Percentiles rank a stretch among this genome's conserved stretches.
Evolutionary conservation across 2,329 filamentous ascomycete species (phyloP).

Genomic region (Aspergillus brunneoviolaceus): DNA sequence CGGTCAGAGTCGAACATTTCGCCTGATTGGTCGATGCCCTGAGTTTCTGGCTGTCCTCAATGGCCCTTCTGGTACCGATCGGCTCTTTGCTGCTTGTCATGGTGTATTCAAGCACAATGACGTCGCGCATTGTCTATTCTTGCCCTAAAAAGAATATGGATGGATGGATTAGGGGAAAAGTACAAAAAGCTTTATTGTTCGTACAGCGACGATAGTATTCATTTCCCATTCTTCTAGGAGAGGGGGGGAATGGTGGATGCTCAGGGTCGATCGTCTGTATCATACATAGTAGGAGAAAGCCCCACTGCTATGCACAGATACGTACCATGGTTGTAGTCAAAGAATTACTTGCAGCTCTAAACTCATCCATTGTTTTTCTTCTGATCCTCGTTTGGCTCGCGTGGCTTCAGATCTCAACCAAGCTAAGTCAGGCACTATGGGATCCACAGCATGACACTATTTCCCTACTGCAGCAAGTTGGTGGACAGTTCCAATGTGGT

Average conservation of each 20-base stretch:
- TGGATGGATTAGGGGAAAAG: neutral
- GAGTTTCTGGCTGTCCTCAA: neutral
- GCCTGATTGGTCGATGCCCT: neutral
- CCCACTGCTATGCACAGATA: constrained; percentile 3
- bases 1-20: neutral
- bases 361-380: constrained; percentile 17
- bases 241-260: neutral
- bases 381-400: constrained; percentile 19
- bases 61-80: neutral
- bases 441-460: constrained; percentile 17
- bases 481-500: constrained; percentile 1
- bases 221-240: neutral
- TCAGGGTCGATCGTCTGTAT: constrained; percentile 8
- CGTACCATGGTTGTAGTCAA: constrained; percentile 15
- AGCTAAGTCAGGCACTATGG: constrained; percentile 22
- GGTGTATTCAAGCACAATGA: constrained; percentile 20
- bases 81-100: constrained; percentile 5
- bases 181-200: constrained; percentile 7
- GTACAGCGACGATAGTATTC: neutral
- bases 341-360: constrained; percentile 19
- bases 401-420: constrained; percentile 25
- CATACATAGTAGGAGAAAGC: neutral
- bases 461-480: constrained; percentile 13
- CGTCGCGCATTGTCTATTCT: constrained; percentile 16
- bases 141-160: neutral